Percentiles rank a stretch among this genome's conserved stretches.
Evolutionary conservation across 2,329 filamentous ascomycete species (phyloP).

Genomic region (Xylaria multiplex): DNA sequence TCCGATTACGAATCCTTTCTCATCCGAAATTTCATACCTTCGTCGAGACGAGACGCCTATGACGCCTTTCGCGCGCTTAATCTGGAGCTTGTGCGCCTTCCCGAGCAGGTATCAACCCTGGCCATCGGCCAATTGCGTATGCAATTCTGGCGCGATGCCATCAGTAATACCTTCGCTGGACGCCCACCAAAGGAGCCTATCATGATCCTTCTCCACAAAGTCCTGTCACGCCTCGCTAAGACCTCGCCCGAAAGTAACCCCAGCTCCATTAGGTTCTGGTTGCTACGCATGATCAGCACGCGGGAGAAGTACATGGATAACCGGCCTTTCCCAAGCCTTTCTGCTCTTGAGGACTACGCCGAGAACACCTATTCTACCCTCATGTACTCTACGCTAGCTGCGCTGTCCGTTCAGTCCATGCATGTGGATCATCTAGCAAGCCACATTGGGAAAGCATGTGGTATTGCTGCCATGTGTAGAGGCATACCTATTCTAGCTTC

Average conservation of each 20-base stretch:
- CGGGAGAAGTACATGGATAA: conserved; percentile 86
- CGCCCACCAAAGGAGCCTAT: conserved; percentile 90
- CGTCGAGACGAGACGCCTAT: conserved; percentile 80
- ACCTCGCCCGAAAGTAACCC: conserved; percentile 53
- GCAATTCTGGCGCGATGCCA: conserved; percentile 92
- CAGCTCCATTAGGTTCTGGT: conserved; percentile 74
- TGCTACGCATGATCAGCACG: conserved; percentile 80
- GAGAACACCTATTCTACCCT: conserved; percentile 96
- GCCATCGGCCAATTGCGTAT: conserved; percentile 88
- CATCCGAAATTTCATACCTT: conserved; percentile 84
- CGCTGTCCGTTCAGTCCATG: conserved; percentile 81
- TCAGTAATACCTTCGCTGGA: conserved; percentile 80
- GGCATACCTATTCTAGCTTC: conserved; percentile 90
- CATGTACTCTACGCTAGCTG: conserved; percentile 85
- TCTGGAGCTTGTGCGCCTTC: conserved; percentile 87
- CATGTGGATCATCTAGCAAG: conserved; percentile 92
- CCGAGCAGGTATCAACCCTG: conserved; percentile 88
- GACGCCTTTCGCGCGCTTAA: conserved; percentile 92
- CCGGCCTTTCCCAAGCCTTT: conserved; percentile 78
- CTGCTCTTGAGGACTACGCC: conserved; percentile 83
- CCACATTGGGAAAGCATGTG: conserved; percentile 93
- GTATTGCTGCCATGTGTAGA: conserved; percentile 86
- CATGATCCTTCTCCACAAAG: conserved; percentile 81
- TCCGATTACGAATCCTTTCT: conserved; percentile 91
- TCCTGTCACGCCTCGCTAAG: conserved; percentile 69